Base-by-base conservation (phyloP, 1,284 basidiomycete genomes). In the Microbotryomycetes sp. region DNA sequence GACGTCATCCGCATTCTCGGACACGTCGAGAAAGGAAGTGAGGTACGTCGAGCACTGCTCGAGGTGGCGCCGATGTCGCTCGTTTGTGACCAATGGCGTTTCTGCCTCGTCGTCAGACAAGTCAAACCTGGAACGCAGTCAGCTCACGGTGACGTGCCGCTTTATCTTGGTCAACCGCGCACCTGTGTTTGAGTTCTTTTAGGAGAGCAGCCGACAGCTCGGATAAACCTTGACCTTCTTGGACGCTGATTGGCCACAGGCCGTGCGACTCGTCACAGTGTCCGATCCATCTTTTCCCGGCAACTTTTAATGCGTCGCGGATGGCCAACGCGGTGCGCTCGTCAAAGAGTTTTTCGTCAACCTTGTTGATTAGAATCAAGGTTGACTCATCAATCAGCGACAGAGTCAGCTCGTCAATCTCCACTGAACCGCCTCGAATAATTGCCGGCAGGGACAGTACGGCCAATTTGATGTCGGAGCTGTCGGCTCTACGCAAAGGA, bases 31-130 rank as follows among this genome's bases (percentile, higher is more conserved):
- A 71, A 91, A 89, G 1, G 85, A 83, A 31, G 83, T 78, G 5
- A 92, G 74, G 68, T 85, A 86, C 5, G 71, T 77, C 11, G 81
- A 76, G 0, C 87, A 86, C 26, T 81, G 79, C 63, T 87, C 80
- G 18, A 93, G 79, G 69, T 89, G 87, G 5, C 81, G 79, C 5
- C 88, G 81, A 73, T 93, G 90, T 21, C 90, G 82, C 3, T 83
- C 81, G 61, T 88, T 86, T 0, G 87, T 90, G 56, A 92, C 83
- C 15, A 92, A 76, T 0, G 87, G 87, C 16, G 78, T 74, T 23
- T 81, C 78, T 13, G 65, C 67, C 7, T 62, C 35, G 23, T 61
- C 54, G 24, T 67, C 67, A 3, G 67, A 59, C 0, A 69, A 58
- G 45, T 73, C 63, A 23, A 61, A 68, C 16, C 70, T 71, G 57